These are phyloP conservation scores for Cryphonectria nitschkei DNA, from an alignment of 2,329 filamentous ascomycete species.

Conservation along the genomic window DNA sequence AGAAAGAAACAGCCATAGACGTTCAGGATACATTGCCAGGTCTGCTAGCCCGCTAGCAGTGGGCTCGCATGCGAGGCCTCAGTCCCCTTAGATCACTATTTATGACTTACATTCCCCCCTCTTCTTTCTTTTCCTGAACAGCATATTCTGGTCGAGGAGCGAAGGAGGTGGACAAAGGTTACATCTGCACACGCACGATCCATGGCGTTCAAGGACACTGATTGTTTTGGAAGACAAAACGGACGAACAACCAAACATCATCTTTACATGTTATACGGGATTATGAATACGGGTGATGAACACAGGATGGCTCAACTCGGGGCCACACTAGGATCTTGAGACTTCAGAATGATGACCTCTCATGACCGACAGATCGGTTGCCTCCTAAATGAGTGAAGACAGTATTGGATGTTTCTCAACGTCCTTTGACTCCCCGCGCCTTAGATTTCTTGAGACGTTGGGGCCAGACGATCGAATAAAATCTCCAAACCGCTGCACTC, in stretches of 20 bases:
- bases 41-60: background rate
- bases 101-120: background rate
- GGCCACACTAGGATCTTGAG: conserved; percentile 35
- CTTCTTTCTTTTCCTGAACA: background rate
- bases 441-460: background rate
- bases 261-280: conserved; percentile 15
- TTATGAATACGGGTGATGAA: conserved; percentile 27
- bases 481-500: background rate
- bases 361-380: conserved; percentile 8
- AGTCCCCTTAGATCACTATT: background rate
- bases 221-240: conserved; percentile 28
- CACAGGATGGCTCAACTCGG: conserved; percentile 34
- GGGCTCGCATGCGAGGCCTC: background rate
- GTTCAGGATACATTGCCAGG: conserved; percentile 1
- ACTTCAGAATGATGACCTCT: conserved; percentile 31
- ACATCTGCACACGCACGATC: conserved; percentile 15
- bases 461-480: background rate
- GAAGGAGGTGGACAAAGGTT: background rate
- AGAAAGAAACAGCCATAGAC: conserved; percentile 16
- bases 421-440: too few relatives aligned
- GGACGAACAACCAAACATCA: conserved; percentile 6
- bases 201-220: conserved; percentile 24
- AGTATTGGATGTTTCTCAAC: background rate
- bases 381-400: background rate
- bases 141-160: conserved; percentile 4